Base-by-base conservation (phyloP, 1,284 basidiomycete species). In the Phellopilus nigrolimitatus region DNA sequence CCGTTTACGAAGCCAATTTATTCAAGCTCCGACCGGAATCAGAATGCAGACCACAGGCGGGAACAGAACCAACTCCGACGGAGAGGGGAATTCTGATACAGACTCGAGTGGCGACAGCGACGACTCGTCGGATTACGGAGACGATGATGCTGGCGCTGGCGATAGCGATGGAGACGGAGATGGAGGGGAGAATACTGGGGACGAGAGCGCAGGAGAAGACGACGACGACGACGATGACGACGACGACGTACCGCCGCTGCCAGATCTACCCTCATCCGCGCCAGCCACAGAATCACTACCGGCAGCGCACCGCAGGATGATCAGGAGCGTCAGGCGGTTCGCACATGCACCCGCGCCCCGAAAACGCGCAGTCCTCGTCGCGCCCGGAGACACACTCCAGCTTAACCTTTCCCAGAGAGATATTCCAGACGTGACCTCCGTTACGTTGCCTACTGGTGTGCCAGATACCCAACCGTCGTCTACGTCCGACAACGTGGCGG, bases 391-490 rank as follows among this genome's bases (percentile, higher is more conserved):
- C 25, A 19, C 15, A 28, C 9, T 38, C 24, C 12, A 48, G 34
- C 10, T 9, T n/a, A n/a, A n/a, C n/a, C n/a, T n/a, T n/a, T 22
- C 21, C 13, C 33, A 24, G 27, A 21, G 21, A 10, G 40, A 50
- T 15, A 21, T 17, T 21, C 36, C 47, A n/a, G 28, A 48, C 24
- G 3, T 48, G 21, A 19, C 31, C 9, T 31, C 47, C 7, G 22
- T 30, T 21, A 3, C 30, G 6, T 17, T 33, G 38, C 22, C 37
- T 9, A 30, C 39, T 12, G 9, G 31, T 4, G 10, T 53, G 7
- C 56, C 60, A 2, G 56, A 62, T 8, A 54, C 62, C 51, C 57
- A 57, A 25, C 59, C 59, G 13, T 55, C 59, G 9, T 56, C 63
- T 17, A 64, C 64, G 38, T 62, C 65, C 34, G 43, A 51, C 37